phyloP scores from a whole-genome alignment of 1,139 yeast genomes.

The Arxiozyma telluris region DNA sequence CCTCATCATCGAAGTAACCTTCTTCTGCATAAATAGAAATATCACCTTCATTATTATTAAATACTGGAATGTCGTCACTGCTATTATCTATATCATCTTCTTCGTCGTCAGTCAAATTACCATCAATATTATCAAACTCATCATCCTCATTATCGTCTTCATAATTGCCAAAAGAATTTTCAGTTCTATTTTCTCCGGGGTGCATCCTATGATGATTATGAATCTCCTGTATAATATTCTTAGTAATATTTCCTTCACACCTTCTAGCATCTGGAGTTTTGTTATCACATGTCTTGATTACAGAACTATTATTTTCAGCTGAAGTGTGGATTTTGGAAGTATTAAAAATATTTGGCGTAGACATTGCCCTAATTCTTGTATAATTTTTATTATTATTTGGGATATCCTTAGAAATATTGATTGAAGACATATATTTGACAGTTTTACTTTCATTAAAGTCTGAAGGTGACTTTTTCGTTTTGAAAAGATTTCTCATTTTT shows the following conservation, averaged over 20 bases:
- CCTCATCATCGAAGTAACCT: constrained; percentile 16
- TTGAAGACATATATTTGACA: not conserved
- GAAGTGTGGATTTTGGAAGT: not conserved
- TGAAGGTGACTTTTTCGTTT: not conserved
- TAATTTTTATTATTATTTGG: not conserved
- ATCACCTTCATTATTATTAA: constrained; percentile 2
- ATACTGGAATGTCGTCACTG: constrained; percentile 3
- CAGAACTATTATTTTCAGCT: not conserved
- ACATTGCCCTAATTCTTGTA: constrained; percentile 2
- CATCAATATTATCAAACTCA: constrained; percentile 9
- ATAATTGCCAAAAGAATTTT: not conserved
- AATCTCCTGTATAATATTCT: constrained; percentile 1
- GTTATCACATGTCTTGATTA: not conserved
- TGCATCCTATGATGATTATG: not conserved
- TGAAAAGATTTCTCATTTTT: constrained; percentile 2
- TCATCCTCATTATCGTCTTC: constrained; percentile 6
- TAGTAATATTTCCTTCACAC: not conserved
- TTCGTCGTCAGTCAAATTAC: constrained; percentile 10
- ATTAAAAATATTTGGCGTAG: not conserved
- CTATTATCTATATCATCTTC: constrained; percentile 4
- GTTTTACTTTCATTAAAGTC: not conserved
- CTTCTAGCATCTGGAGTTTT: not conserved
- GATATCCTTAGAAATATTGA: not conserved
- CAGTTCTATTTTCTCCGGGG: not conserved
- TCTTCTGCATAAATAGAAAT: constrained; percentile 19